Conservation (phyloP, 106 monocot genomes). For the Xerophyta viscosa region DNA sequence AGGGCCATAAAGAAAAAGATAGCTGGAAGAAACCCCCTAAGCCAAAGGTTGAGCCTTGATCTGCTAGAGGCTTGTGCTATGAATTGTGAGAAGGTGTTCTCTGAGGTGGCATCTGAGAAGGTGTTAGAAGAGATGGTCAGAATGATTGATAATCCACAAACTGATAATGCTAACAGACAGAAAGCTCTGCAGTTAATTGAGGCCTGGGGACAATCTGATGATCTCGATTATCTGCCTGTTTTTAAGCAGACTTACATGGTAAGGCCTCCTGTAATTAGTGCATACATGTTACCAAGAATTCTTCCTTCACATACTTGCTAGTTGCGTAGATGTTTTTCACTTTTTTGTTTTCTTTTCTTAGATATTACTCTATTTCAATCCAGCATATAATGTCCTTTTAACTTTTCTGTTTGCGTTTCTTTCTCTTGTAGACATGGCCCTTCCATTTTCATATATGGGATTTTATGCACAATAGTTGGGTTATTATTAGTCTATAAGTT, state of each 20-base stretch:
- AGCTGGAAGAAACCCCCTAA: constrained; percentile 20
- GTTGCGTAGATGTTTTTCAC: not conserved
- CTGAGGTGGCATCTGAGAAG: constrained; percentile 71
- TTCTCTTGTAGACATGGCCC: no score
- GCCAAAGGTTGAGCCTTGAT: constrained; percentile 54
- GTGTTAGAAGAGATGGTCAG: constrained; percentile 70
- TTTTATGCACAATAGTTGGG: no score
- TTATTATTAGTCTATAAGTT: no score
- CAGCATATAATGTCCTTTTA: no score
- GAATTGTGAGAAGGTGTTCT: constrained; percentile 85
- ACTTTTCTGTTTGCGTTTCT: no score
- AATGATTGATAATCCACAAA: constrained; percentile 65
- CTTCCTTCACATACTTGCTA: not conserved
- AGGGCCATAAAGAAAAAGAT: constrained; percentile 77
- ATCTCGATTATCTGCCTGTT: constrained; percentile 65
- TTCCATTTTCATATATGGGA: no score
- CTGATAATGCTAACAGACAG: constrained; percentile 25
- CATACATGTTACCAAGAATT: not conserved
- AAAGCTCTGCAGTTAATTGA: constrained; percentile 60
- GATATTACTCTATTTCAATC: no score
- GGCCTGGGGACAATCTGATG: constrained; percentile 73
- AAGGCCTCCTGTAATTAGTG: not conserved
- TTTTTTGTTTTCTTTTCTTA: no score
- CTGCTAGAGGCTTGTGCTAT: constrained; percentile 68
- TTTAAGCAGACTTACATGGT: constrained; percentile 74